A percentile compares a stretch with the other conserved stretches of the same genome.
phyloP scores from a whole-genome alignment of 108 stramenopile genomes.

The Ochromonas danica region DNA sequence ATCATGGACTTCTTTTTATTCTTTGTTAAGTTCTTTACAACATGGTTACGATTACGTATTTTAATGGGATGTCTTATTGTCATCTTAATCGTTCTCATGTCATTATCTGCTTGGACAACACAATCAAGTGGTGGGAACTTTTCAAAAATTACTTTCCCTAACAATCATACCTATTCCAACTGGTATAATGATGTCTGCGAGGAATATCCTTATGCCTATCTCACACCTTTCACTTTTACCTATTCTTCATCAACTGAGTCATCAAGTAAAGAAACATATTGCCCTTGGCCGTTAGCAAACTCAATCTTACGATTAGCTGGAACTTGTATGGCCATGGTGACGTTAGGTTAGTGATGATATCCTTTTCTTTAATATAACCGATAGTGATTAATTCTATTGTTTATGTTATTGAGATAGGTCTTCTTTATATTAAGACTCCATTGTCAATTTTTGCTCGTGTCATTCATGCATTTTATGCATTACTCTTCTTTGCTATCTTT shows the following conservation, averaged over 20 bases:
- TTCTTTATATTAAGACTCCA: conserved; percentile 18
- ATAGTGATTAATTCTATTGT: too few species aligned
- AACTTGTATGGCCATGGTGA: background rate
- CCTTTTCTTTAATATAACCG: too few species aligned
- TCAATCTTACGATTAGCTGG: background rate
- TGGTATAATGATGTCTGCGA: background rate
- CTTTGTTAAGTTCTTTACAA: background rate
- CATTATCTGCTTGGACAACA: background rate
- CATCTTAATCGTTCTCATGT: background rate
- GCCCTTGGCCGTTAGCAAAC: background rate
- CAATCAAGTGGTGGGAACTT: background rate
- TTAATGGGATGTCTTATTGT: conserved; percentile 1
- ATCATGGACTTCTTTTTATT: background rate
- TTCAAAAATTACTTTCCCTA: background rate
- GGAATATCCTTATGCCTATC: background rate
- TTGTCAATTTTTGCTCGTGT: background rate
- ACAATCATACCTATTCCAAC: background rate
- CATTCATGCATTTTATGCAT: background rate
- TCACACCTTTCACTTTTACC: background rate
- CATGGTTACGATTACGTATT: conserved; percentile 6
- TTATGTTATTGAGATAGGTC: too few species aligned
- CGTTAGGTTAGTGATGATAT: too few species aligned
- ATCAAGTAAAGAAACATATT: background rate
- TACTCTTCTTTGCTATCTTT: conserved; percentile 18
- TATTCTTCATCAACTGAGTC: background rate